Evolutionary conservation across 2,329 filamentous ascomycete genomes (phyloP), one percentile per base, ranked within the genome.

Genomic region (Ilyonectria destructans): DNA sequence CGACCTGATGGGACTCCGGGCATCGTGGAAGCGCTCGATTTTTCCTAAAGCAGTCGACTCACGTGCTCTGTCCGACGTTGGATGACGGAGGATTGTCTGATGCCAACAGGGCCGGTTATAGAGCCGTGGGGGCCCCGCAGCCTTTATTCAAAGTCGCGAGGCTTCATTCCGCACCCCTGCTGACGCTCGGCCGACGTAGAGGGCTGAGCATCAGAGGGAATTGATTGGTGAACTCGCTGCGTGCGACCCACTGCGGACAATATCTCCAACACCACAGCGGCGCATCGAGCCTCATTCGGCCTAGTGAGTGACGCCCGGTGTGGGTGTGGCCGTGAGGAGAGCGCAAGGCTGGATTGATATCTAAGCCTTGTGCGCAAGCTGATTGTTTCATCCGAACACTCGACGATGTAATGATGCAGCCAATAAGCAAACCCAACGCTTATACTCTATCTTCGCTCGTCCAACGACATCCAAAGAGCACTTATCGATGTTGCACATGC

Each of bases 1-100:
- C 83, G 82, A 58, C 84, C 82, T 9, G 84, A 83, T 23, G 86
- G 86, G 19, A 88, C 86, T 26, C 86, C 86, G 0, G 85, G 85
- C 86, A 88, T 87, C 2, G 43, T 66, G n/a, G 54, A 31, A 73
- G 68, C 74, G 75, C 71, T 40, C 17, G 59, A 67, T 76, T 54
- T 71, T 60, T 56, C 75, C 74, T 3, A 67, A 75, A 63, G 21
- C 4, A 72, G 71, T 68, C 55, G 65, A 74, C 10, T 19, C 33
- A n/a, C 61, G 61, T 49, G 58, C 40, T 48, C 45, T 52, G 56
- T 6, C 56, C 45, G 60, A 63, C n/a, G 60, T 19, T 37, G 59
- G 40, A 40, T 21, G n/a, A 49, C 31, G 52, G 48, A 31, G 49
- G 33, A 23, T 33, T n/a, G 15, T 43, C 40, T 43, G 40, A n/a